Evolutionary conservation across 805 yeast genomes (phyloP).

Genomic region (Saccharomyces cerevisiae): DNA sequence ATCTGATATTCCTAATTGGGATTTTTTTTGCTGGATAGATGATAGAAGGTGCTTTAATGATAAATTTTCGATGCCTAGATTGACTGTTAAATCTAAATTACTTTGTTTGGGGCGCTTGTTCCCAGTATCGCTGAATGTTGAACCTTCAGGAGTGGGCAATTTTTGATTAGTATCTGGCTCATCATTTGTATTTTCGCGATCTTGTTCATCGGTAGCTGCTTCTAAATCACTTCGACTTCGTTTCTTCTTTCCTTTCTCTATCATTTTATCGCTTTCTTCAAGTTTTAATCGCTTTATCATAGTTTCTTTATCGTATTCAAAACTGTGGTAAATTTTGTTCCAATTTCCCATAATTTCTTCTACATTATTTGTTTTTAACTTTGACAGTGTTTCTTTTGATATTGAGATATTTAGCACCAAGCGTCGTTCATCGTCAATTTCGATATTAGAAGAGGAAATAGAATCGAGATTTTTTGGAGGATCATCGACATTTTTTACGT

Average conservation of each 20-base stretch:
- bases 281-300: constrained; percentile 65
- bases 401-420: constrained; percentile 30
- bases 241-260: constrained; percentile 31
- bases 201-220: constrained; percentile 11
- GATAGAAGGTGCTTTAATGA: constrained; percentile 73
- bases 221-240: constrained; percentile 19
- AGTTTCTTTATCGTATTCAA: constrained; percentile 70
- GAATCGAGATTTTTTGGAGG: constrained; percentile 3
- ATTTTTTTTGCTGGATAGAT: constrained; percentile 71
- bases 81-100: constrained; percentile 29
- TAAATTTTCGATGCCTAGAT: constrained; percentile 65
- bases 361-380: constrained; percentile 28
- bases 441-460: not conserved
- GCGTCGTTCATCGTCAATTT: constrained; percentile 16
- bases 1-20: constrained; percentile 67
- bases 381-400: constrained; percentile 29
- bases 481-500: constrained; percentile 11
- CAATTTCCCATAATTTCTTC: constrained; percentile 46
- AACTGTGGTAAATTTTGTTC: constrained; percentile 65
- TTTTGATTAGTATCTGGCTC: not conserved
- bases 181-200: constrained; percentile 4
- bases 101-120: constrained; percentile 22
- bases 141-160: not conserved
- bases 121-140: not conserved
- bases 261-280: constrained; percentile 70